Evolutionary conservation across 176 grass and related monocot genomes (phyloP).

Genomic region (Ananas comosus): DNA sequence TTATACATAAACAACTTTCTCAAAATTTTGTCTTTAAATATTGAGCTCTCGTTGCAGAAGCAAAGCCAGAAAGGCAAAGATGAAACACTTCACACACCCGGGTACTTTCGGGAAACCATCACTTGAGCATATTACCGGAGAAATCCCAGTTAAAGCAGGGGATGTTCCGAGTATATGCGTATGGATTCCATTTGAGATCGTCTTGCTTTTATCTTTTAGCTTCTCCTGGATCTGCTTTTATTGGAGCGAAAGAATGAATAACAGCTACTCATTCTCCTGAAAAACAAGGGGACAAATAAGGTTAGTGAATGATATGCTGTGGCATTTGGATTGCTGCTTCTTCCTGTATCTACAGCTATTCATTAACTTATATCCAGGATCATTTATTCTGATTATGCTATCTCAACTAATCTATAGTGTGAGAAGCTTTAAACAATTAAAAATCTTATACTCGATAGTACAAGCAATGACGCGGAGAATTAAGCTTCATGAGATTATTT

Average conservation of each 20-base stretch:
- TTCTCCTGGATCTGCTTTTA: background rate
- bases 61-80: too few species aligned
- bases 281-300: background rate
- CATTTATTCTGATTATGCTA: too few species aligned
- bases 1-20: too few species aligned
- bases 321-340: background rate
- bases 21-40: too few species aligned
- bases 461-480: background rate
- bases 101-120: background rate
- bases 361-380: too few species aligned
- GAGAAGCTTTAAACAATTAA: too few species aligned
- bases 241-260: slow-evolving; percentile 6
- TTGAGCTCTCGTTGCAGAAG: too few species aligned
- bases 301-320: background rate
- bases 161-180: background rate
- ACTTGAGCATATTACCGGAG: background rate
- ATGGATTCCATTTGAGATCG: background rate
- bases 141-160: background rate
- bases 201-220: background rate
- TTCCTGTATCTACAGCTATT: too few species aligned
- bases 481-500: background rate
- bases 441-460: background rate
- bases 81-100: too few species aligned
- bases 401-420: too few species aligned
- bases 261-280: slow-evolving; percentile 18